These are phyloP conservation scores for Aspergillus quadricinctus DNA, from an alignment of 2,329 filamentous ascomycete genomes.

Conservation along the genomic window DNA sequence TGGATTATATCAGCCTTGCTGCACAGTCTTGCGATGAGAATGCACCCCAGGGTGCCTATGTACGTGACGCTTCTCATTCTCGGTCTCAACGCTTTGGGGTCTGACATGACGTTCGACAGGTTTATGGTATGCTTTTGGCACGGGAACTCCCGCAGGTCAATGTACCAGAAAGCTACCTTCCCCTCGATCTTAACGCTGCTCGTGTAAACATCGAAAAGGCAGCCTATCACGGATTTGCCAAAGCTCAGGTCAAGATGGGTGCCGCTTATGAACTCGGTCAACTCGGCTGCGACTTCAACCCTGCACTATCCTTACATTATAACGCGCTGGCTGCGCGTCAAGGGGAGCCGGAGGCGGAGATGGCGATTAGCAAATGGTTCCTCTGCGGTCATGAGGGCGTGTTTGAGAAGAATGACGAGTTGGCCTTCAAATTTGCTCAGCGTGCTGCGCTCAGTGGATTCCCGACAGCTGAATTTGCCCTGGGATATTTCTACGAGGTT, in stretches of 20 bases:
- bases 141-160: conserved; percentile 86
- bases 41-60: conserved; percentile 90
- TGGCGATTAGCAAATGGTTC: conserved; percentile 98
- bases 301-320: conserved; percentile 88
- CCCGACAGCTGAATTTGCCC: conserved; percentile 87
- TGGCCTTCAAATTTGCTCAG: conserved; percentile 87
- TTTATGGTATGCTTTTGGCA: conserved; percentile 90
- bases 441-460: conserved; percentile 78
- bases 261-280: conserved; percentile 92
- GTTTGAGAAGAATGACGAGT: conserved; percentile 91
- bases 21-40: conserved; percentile 91
- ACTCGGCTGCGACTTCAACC: conserved; percentile 90
- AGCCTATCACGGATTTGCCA: conserved; percentile 90
- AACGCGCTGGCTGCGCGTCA: conserved; percentile 89
- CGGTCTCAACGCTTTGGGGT: not conserved
- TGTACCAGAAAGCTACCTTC: conserved; percentile 67
- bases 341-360: conserved; percentile 86
- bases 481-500: conserved; percentile 97
- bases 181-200: conserved; percentile 67
- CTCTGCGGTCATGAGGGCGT: conserved; percentile 88
- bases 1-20: conserved; percentile 77
- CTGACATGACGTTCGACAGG: conserved; percentile 33
- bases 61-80: conserved; percentile 21
- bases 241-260: conserved; percentile 96
- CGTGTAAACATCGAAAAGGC: conserved; percentile 93